Percentiles rank a stretch among this genome's conserved stretches.
These are phyloP conservation scores for Coelastrella sp. DNA, from an alignment of 139 green algal genomes.

Conservation along the genomic window DNA sequence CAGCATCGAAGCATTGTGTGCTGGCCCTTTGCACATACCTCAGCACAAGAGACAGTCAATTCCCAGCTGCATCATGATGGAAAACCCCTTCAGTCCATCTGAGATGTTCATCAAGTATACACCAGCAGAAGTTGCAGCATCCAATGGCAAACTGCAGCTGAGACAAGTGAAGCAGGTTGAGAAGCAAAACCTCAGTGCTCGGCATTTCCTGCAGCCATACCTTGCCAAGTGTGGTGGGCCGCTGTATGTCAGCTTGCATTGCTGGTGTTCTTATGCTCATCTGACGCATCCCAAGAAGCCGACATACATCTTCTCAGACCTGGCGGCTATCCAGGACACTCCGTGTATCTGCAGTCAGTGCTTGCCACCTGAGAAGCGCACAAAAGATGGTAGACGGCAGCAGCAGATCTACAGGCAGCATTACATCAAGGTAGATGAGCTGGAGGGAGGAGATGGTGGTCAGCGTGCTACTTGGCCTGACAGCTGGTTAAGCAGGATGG, in stretches of 20 bases:
- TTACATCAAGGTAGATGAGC: not conserved
- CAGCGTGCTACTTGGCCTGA: not conserved
- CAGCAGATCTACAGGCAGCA: not conserved
- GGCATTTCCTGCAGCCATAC: conserved; percentile 6
- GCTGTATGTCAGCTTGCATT: not conserved
- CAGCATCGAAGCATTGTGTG: not conserved
- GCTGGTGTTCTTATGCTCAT: not conserved
- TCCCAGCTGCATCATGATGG: not conserved
- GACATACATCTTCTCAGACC: not conserved
- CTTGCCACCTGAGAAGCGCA: too few relatives aligned
- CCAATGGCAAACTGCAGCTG: not conserved
- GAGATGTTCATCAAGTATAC: not conserved
- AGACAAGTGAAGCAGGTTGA: not conserved
- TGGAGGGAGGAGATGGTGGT: not conserved
- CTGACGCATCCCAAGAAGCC: not conserved
- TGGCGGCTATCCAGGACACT: not conserved
- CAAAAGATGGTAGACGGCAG: not conserved
- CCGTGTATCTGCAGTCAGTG: not conserved
- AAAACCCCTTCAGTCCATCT: not conserved
- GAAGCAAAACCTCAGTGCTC: not conserved
- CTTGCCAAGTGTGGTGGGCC: not conserved
- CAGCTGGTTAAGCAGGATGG: not conserved
- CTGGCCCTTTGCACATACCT: not conserved
- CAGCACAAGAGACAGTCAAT: not conserved
- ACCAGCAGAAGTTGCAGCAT: not conserved